Evolutionary conservation across 257 asterid genomes (phyloP).

Genomic region (Nicotiana knightiana): DNA sequence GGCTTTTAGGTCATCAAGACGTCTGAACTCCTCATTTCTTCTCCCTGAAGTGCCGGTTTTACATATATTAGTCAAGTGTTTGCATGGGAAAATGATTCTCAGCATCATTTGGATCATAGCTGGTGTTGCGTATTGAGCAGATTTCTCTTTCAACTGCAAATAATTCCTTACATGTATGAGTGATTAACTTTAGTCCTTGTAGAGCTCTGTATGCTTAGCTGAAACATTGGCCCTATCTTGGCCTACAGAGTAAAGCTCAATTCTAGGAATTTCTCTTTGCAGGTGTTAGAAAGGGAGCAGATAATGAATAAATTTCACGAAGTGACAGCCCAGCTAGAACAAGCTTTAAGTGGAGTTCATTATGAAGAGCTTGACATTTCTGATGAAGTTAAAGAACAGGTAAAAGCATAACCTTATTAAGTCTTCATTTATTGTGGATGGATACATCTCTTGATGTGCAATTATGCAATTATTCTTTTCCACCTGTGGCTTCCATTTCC

Average conservation of each 20-base stretch:
- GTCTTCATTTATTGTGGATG: background rate
- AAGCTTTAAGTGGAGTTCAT: conserved; percentile 70
- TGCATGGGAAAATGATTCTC: background rate
- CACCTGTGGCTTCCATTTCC: conserved; percentile 14
- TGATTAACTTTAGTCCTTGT: background rate
- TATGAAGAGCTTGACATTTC: conserved; percentile 82
- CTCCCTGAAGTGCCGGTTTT: background rate
- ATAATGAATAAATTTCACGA: conserved; percentile 66
- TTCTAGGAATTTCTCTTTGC: conserved; percentile 22
- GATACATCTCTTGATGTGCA: conserved; percentile 2
- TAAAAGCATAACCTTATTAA: conserved; percentile 15
- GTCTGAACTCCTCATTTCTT: conserved; percentile 7
- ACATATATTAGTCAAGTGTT: background rate
- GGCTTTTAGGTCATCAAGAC: background rate
- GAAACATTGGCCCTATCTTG: background rate
- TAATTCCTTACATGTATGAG: background rate
- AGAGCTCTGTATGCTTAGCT: background rate
- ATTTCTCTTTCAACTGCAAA: background rate
- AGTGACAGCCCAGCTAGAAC: conserved; percentile 75
- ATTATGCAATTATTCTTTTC: background rate
- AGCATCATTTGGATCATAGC: background rate
- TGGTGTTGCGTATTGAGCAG: background rate
- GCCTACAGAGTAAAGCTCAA: background rate
- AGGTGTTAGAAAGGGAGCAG: conserved; percentile 89
- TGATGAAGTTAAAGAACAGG: conserved; percentile 98